phyloP scores from a whole-genome alignment of 495 filamentous ascomycete species.

The Aspergillus olivimuriae region DNA sequence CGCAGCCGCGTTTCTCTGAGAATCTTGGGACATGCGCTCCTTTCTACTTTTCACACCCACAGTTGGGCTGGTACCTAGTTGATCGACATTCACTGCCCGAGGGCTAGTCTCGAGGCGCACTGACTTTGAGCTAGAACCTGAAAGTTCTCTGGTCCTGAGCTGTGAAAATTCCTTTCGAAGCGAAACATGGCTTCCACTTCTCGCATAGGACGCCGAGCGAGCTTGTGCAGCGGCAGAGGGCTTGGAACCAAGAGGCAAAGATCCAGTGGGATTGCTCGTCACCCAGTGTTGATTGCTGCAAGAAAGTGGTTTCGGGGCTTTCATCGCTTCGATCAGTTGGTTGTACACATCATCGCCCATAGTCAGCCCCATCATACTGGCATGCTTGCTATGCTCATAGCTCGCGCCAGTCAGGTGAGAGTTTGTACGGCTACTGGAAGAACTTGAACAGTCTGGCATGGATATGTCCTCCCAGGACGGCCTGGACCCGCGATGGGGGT shows the following conservation, averaged over 20 bases:
- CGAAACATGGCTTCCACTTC: constrained; percentile 14
- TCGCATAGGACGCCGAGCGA: constrained; percentile 25
- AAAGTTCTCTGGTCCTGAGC: constrained; percentile 24
- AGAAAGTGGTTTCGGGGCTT: constrained; percentile 32
- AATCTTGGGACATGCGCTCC: constrained; percentile 20
- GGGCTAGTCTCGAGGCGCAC: constrained; percentile 9
- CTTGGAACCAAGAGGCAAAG: constrained; percentile 18
- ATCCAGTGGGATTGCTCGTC: constrained; percentile 34
- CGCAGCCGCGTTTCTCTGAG: constrained; percentile 20
- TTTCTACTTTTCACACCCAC: constrained; percentile 38
- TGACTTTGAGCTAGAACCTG: constrained; percentile 26
- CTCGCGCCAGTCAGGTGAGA: constrained; percentile 40
- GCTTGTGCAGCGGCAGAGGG: constrained; percentile 29
- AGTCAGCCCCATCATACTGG: constrained; percentile 29
- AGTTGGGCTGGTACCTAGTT: constrained; percentile 28
- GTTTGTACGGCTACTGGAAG: constrained; percentile 36
- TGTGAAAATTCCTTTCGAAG: constrained; percentile 21
- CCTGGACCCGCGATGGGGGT: constrained; percentile 30
- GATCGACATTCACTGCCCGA: constrained; percentile 12
- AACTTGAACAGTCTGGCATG: constrained; percentile 48
- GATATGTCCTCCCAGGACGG: constrained; percentile 44
- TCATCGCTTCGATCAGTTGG: constrained; percentile 35
- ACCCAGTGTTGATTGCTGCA: constrained; percentile 33
- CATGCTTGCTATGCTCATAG: constrained; percentile 39
- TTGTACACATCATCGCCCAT: constrained; percentile 34